Conservation (phyloP, 257 asterid species). For the Ilex aquifolium region DNA sequence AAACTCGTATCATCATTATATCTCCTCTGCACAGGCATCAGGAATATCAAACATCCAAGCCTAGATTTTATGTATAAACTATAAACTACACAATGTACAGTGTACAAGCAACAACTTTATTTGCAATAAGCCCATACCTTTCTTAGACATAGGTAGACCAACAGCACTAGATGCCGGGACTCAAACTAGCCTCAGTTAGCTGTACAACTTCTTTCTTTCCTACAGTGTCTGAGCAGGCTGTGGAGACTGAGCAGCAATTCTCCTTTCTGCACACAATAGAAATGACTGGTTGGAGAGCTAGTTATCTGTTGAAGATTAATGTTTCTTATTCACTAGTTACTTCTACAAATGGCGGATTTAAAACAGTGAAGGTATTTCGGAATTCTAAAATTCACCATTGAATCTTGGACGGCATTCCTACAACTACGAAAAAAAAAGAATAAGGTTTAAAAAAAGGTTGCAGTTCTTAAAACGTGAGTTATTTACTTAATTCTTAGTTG, state of each 20-base stretch:
- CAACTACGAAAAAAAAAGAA: too few species aligned
- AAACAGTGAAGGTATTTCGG: too few species aligned
- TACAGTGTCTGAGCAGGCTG: constrained; percentile 26
- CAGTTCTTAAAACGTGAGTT: too few species aligned
- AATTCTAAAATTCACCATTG: too few species aligned
- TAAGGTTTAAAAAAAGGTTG: too few species aligned
- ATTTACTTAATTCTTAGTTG: too few species aligned
- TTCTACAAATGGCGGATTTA: too few species aligned
- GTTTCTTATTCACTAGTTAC: too few species aligned
- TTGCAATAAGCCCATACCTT: constrained; percentile 22
- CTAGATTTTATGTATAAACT: constrained; percentile 30
- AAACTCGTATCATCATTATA: constrained; percentile 14
- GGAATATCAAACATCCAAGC: constrained; percentile 25
- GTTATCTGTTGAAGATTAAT: not conserved
- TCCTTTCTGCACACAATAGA: constrained; percentile 37
- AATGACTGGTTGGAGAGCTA: not conserved
- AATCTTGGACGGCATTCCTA: too few species aligned
- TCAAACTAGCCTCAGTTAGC: constrained; percentile 84
- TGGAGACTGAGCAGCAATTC: constrained; percentile 41
- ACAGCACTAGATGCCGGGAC: constrained; percentile 12
- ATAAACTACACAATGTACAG: constrained; percentile 40
- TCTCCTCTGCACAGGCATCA: constrained; percentile 31
- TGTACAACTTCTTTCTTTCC: constrained; percentile 60
- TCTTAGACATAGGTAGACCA: constrained; percentile 10
- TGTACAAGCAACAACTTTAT: constrained; percentile 39